Percentiles rank a stretch among this genome's conserved stretches.
Conservation (phyloP, 305 asterid species). For the Andrographis paniculata region DNA sequence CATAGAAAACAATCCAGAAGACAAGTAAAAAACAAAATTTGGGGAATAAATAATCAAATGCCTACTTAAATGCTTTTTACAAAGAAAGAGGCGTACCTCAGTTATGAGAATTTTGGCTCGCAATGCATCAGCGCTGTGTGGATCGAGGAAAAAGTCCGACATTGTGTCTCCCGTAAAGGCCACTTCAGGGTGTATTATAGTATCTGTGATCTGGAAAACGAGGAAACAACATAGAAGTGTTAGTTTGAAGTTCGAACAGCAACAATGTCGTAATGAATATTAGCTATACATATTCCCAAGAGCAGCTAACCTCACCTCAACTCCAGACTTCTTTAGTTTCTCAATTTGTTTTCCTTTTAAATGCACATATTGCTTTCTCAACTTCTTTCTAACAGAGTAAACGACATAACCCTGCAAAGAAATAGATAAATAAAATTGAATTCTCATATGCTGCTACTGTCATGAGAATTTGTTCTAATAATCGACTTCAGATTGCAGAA, state of each 20-base stretch:
- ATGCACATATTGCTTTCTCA: slow-evolving; percentile 81
- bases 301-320: slow-evolving; percentile 53
- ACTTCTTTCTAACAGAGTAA: slow-evolving; percentile 83
- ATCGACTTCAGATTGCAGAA: slow-evolving; percentile 12
- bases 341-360: slow-evolving; percentile 86
- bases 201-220: slow-evolving; percentile 71
- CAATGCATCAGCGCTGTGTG: slow-evolving; percentile 88
- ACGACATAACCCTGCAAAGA: slow-evolving; percentile 80
- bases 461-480: slow-evolving; percentile 8
- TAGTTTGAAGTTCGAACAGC: slow-evolving; percentile 4
- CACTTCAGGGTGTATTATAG: slow-evolving; percentile 82
- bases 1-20: too few species aligned
- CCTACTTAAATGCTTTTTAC: too few species aligned
- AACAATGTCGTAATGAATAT: slow-evolving; percentile 4
- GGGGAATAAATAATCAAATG: too few species aligned
- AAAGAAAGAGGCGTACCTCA: slow-evolving; percentile 48
- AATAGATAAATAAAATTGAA: slow-evolving; percentile 3
- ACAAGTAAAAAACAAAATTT: too few species aligned
- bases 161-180: slow-evolving; percentile 96
- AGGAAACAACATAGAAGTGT: slow-evolving; percentile 12
- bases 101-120: slow-evolving; percentile 93
- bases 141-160: slow-evolving; percentile 74
- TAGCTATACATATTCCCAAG: slow-evolving; percentile 5
- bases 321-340: slow-evolving; percentile 92
- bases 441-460: slow-evolving; percentile 2